Evolutionary conservation across 148 eudicot species (phyloP), one percentile per base, ranked within the genome.

Genomic region (Oxyria digyna): DNA sequence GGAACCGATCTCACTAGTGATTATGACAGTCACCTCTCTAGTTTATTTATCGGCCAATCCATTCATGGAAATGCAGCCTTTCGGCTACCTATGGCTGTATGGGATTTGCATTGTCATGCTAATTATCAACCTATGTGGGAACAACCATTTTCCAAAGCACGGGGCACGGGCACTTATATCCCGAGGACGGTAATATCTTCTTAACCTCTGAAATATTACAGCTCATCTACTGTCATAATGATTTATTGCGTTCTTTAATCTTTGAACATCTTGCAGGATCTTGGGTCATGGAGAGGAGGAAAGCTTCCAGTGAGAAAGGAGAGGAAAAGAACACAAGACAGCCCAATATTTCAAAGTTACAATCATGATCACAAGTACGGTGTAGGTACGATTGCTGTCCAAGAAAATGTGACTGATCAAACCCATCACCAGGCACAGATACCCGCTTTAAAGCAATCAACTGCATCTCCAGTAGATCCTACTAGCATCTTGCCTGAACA

Each of bases 101-200:
- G 65, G 65, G 65, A 59, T 59, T 27, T 59, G 65, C 65, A 59
- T 8, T 10, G 5, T 59, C 65, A 59, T 9, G 31, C 29, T 13
- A 29, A 59, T 18, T 59, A 27, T 67, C n/a, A 67, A 3, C 18
- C 45, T 18, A 40, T n/a, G 4, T 41, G 69, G 31, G 69, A 46
- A 11, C 48, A 21, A 8, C 43, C 27, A 29, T 14, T 6, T 67
- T 18, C 29, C 27, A 10, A 32, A n/a, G 29, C 8, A 8, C 69
- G 69, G 32, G 69, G 69, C 48, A 67, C 69, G 1, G 69, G 69
- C 48, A 67, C 69, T 67, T 67, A 67, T 17, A 67, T 67, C 20
- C 69, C 69, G 4, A 67, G 46, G 46, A 18, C 18, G 46, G 69
- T 67, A 67, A 59, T 59, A 57, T 59, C 21, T 59, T 15, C 17